Base-by-base conservation (phyloP, 164 flowering plant species). In the Chimonanthus salicifolius region DNA sequence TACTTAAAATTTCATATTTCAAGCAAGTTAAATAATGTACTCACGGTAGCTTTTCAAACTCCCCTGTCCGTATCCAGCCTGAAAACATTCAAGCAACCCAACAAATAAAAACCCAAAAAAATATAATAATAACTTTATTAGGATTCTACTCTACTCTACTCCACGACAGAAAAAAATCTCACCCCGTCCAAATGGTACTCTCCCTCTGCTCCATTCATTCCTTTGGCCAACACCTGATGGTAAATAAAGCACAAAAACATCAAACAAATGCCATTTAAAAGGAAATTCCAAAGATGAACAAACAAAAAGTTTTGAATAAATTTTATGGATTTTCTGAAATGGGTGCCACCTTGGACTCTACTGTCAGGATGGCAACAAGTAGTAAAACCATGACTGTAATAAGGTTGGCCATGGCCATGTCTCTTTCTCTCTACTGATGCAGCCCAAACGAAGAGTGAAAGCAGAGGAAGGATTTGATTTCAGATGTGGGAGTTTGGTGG, bases 341-440 rank as follows among this genome's bases (percentile, higher is more conserved):
- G 20, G 62, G 62, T 51, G 2, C 50, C 16, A 88, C 91, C 83
- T 72, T 51, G 47, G 84, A 77, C 66, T 84, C 82, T 13, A 87
- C 79, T 86, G 87, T 79, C 73, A 88, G 82, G 65, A 88, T 64
- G 74, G 86, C 84, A 73, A 89, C 0, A 79, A 89, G 79, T 33
- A 83, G 85, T 64, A 89, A 71, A 47, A 87, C 73, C 69, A 85
- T 60, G 66, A 81, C 47, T 54, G 81, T 87, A 62, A 74, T 67
- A 62, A 77, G 68, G 80, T 79, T 85, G n/a, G 83, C 75, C 87
- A 76, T 81, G 75, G 86, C 82, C 80, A 79, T 74, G 15, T 50
- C 63, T 7, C 11, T 5, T 9, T 74, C 20, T 50, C 63, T 7
- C 11, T 5, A 20, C 60, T 43, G 20, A 60, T 9, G 54, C 21